These are phyloP conservation scores for Penicillium sp. DNA, from an alignment of 2,329 filamentous ascomycete species.

Conservation along the genomic window DNA sequence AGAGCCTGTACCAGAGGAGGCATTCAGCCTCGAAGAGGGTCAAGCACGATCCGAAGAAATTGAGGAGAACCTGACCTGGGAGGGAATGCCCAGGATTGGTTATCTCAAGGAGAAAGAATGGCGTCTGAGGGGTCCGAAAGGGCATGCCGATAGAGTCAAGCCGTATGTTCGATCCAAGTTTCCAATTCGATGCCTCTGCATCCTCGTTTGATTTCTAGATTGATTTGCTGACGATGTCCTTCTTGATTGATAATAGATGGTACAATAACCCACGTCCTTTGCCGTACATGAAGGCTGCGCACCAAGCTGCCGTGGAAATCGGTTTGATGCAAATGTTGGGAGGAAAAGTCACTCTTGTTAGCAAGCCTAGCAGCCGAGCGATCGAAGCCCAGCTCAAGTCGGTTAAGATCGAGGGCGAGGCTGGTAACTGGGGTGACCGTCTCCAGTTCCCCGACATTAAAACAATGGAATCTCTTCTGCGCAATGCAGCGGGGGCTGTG, in stretches of 20 bases:
- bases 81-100: conserved; percentile 57
- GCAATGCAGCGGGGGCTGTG: neutral
- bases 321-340: conserved; percentile 50
- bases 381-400: conserved; percentile 23
- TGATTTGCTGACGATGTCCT: conserved; percentile 1
- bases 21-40: neutral
- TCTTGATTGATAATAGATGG: conserved; percentile 13
- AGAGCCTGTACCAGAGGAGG: neutral
- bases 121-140: conserved; percentile 37
- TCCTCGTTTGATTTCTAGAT: neutral
- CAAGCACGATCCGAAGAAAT: neutral
- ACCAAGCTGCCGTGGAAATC: conserved; percentile 58
- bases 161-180: conserved; percentile 38
- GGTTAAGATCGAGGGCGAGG: conserved; percentile 33
- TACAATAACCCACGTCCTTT: conserved; percentile 10
- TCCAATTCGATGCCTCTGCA: neutral
- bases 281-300: conserved; percentile 41
- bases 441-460: conserved; percentile 36
- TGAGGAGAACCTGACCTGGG: conserved; percentile 40
- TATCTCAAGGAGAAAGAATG: conserved; percentile 41
- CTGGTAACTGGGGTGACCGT: conserved; percentile 23
- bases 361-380: neutral
- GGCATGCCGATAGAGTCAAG: conserved; percentile 40
- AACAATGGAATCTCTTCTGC: conserved; percentile 32
- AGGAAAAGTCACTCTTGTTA: neutral